phyloP scores from a whole-genome alignment of 2,329 filamentous ascomycete species.

The Rugonectria rugulosa region DNA sequence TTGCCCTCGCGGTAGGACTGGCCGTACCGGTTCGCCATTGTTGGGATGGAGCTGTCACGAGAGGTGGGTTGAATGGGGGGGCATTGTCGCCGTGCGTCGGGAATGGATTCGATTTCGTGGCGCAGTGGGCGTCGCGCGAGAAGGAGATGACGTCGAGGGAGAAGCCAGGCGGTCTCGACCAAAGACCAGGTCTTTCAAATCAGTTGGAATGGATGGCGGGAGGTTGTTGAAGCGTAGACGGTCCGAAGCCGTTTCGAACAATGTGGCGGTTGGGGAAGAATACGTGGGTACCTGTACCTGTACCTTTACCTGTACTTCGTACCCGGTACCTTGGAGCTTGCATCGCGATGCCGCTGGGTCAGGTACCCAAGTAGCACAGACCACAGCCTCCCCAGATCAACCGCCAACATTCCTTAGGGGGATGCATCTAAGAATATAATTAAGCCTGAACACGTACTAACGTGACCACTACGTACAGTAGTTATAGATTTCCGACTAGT shows the following conservation, averaged over 20 bases:
- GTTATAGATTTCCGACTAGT: too few species aligned
- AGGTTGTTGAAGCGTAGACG: too few species aligned
- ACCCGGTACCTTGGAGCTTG: too few species aligned
- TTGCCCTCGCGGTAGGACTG: constrained; percentile 49
- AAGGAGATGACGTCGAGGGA: neutral
- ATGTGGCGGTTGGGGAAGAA: neutral
- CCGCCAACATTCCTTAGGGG: constrained; percentile 13
- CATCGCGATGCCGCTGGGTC: neutral
- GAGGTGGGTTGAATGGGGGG: constrained; percentile 20
- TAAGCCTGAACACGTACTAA: too few species aligned
- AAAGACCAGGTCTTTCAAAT: too few species aligned
- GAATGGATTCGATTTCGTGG: neutral
- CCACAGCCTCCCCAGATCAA: neutral
- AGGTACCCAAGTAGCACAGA: too few species aligned
- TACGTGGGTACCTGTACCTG: neutral
- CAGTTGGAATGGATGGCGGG: too few species aligned
- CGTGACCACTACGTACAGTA: too few species aligned
- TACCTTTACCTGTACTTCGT: too few species aligned
- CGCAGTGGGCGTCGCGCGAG: neutral
- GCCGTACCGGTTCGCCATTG: constrained; percentile 62
- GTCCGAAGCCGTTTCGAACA: too few species aligned
- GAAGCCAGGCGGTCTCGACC: too few species aligned
- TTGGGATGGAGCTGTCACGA: constrained; percentile 34
- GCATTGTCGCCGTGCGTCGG: constrained; percentile 30
- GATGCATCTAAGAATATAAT: too few species aligned